Evolutionary conservation across 2,329 filamentous ascomycete genomes (phyloP).

Genomic region (Beauveria medogensis): DNA sequence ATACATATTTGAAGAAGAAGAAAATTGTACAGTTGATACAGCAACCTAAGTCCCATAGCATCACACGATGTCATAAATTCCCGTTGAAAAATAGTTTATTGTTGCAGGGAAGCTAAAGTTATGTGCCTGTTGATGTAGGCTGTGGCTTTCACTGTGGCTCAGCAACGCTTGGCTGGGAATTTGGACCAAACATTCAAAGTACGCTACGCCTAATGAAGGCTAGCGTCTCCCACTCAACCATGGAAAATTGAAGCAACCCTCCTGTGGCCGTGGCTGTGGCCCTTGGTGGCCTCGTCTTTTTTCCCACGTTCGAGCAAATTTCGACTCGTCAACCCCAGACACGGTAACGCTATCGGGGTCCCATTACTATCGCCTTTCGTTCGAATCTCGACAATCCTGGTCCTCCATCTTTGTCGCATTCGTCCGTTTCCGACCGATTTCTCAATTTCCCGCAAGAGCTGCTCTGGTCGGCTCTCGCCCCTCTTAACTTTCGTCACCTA

Average conservation of each 20-base stretch:
- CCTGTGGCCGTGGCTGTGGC: slow-evolving; percentile 9
- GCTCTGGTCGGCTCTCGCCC: slow-evolving; percentile 13
- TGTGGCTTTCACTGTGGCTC: slow-evolving; percentile 5
- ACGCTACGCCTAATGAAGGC: slow-evolving; percentile 15
- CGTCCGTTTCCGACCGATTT: slow-evolving; percentile 10
- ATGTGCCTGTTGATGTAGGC: neutral
- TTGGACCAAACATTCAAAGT: neutral
- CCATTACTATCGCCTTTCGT: slow-evolving; percentile 20
- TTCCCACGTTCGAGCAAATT: slow-evolving; percentile 33
- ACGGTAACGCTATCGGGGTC: slow-evolving; percentile 32
- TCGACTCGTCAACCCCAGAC: slow-evolving; percentile 35
- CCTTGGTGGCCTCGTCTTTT: slow-evolving; percentile 24
- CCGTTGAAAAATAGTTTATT: too few relatives aligned
- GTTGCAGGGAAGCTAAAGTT: too few relatives aligned
- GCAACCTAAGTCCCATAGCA: too few relatives aligned
- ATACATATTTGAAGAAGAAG: too few relatives aligned
- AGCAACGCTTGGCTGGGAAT: neutral
- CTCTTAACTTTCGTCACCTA: slow-evolving; percentile 19
- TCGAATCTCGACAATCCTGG: slow-evolving; percentile 16
- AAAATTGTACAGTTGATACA: too few relatives aligned
- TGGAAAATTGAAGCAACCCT: slow-evolving; percentile 37
- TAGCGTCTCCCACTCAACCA: slow-evolving; percentile 33
- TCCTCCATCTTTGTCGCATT: neutral
- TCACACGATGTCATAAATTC: too few relatives aligned
- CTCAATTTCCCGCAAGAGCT: slow-evolving; percentile 10